Percentiles rank a stretch among this genome's conserved stretches.
phyloP scores from a whole-genome alignment of 1,284 basidiomycete genomes.

The Ustilago loliicola region DNA sequence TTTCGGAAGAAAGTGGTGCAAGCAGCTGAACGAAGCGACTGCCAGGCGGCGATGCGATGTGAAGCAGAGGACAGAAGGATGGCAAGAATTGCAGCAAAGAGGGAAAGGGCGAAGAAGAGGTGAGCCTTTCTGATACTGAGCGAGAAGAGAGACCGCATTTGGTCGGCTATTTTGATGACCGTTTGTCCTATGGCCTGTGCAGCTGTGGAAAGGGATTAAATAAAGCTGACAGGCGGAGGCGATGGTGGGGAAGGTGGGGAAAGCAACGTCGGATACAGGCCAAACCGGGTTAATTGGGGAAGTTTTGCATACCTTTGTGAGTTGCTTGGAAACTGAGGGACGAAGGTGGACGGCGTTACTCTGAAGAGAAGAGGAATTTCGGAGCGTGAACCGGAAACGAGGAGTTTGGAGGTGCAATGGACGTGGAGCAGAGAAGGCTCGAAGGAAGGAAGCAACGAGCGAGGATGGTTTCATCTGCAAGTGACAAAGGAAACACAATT shows the following conservation, averaged over 20 bases:
- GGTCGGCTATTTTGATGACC: neutral
- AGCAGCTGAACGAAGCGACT: constrained; percentile 33
- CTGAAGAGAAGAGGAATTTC: constrained; percentile 10
- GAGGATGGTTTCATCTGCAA: constrained; percentile 40
- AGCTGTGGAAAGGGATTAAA: neutral
- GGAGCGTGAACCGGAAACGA: neutral
- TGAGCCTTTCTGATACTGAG: constrained; percentile 27
- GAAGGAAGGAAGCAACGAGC: constrained; percentile 23
- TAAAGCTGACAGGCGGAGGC: neutral
- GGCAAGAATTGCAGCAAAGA: constrained; percentile 28
- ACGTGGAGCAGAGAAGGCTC: constrained; percentile 27
- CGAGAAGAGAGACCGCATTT: constrained; percentile 15
- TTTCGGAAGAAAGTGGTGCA: constrained; percentile 23
- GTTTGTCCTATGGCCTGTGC: neutral
- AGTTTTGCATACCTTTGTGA: constrained; percentile 36
- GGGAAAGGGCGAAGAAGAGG: constrained; percentile 27
- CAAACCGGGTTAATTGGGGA: neutral
- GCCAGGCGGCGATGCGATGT: constrained; percentile 6
- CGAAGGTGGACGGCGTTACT: constrained; percentile 13
- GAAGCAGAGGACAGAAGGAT: constrained; percentile 9
- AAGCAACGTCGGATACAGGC: neutral
- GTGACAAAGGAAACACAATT: constrained; percentile 18
- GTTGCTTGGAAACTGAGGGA: constrained; percentile 14
- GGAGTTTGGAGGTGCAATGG: neutral
- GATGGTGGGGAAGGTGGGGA: neutral